Base-by-base conservation (phyloP, 441 rosid genomes). In the Corymbia calophylla region DNA sequence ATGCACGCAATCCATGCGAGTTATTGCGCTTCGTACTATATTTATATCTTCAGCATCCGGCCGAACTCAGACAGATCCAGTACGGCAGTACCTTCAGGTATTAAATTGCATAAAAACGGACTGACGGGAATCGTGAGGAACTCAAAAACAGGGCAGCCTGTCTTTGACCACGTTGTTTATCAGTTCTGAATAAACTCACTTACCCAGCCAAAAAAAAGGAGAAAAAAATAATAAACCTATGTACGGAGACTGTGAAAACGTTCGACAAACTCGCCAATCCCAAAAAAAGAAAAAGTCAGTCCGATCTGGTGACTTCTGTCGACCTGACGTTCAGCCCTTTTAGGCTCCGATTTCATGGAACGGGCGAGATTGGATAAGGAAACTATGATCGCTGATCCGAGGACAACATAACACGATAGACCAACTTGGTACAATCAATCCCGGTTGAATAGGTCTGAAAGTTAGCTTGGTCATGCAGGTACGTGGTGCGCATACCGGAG, bases 401-500 rank as follows among this genome's bases (percentile, higher is more conserved):
- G 68, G 68, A 62, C 68, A 27, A 27, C 31, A 27, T 62, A 6
- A 27, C 68, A 60, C 4, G 32, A 29, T 29, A 62, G 68, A 62
- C 32, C 32, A 4, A 4, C n/a, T 29, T 6, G 68, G 13, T 29
- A 3, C 8, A 17, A 29, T 13, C 68, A 17, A 29, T 32, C 87
- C 87, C 16, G n/a, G n/a, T 53, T 54, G 44, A 15, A 31, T 5
- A 18, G 32, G 4, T 47, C 18, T 15, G 51, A 53, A 62, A 16
- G 21, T 66, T 66, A 44, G 6, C 82, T 11, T 18, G 27, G 31
- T 55, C 1, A 10, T 64, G 53, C 25, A 90, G 91, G 62, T 90
- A 51, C 25, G 91, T 90, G 73, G 90, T 90, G 32, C 91, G 87
- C 58, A 88, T 90, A 54, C 91, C 91, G 29, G 91, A 88, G 39